These are phyloP conservation scores for Euphorbia peplus DNA, from an alignment of 345 rosid genomes.

Conservation along the genomic window DNA sequence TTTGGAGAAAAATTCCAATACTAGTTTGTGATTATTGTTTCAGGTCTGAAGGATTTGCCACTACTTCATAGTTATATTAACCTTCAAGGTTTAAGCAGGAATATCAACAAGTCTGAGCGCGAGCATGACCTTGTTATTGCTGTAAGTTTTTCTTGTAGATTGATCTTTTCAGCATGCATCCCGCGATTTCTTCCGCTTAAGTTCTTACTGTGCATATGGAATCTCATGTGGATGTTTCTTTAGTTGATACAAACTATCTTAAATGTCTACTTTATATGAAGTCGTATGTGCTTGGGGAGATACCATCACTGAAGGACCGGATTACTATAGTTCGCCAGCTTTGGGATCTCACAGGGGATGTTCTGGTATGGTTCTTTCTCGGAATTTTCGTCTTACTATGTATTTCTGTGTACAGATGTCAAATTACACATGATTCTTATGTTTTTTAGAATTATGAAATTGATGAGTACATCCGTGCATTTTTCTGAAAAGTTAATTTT, in stretches of 20 bases:
- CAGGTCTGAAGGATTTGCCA: conserved; percentile 76
- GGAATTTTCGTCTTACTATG: neutral
- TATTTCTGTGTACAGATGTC: neutral
- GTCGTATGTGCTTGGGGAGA: conserved; percentile 98
- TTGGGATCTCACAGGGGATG: conserved; percentile 92
- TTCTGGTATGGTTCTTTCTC: conserved; percentile 54
- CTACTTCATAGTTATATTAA: conserved; percentile 71
- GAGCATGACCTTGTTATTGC: conserved; percentile 95
- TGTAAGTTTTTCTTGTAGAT: conserved; percentile 45
- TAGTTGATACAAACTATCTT: conserved; percentile 22
- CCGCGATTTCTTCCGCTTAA: conserved; percentile 2
- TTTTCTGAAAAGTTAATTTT: conserved; percentile 4
- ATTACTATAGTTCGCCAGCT: conserved; percentile 84
- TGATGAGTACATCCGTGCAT: neutral
- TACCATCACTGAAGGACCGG: conserved; percentile 86
- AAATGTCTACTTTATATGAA: conserved; percentile 30
- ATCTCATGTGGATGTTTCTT: neutral
- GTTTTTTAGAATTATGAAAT: neutral
- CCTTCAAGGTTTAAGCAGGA: conserved; percentile 66
- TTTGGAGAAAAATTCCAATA: conserved; percentile 10
- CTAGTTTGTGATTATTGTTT: conserved; percentile 16
- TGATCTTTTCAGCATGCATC: neutral
- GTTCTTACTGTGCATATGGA: neutral
- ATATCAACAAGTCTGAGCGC: conserved; percentile 54
- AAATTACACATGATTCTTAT: neutral